phyloP scores from a whole-genome alignment of 495 filamentous ascomycete species.

The Pyrenula massariospora region DNA sequence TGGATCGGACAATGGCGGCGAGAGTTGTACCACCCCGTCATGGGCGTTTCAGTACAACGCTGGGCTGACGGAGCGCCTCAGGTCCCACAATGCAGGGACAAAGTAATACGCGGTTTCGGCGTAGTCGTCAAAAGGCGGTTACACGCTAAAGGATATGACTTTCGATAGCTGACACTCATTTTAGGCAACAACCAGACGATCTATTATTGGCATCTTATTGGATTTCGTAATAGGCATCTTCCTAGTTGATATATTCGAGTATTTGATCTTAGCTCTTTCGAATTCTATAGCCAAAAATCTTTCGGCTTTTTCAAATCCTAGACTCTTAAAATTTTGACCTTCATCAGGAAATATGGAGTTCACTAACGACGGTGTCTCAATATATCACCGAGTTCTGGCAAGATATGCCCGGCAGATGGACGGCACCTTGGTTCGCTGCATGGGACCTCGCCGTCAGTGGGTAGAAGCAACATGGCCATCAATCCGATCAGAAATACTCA shows the following conservation, averaged over 20 bases:
- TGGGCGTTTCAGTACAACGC: not conserved
- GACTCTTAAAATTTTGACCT: not conserved
- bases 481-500: not conserved
- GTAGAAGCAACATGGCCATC: not conserved
- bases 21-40: not conserved
- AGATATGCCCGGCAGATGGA: not conserved
- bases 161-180: not conserved
- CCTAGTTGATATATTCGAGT: not conserved
- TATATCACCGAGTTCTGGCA: constrained; percentile 1
- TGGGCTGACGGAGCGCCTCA: not conserved
- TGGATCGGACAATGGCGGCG: not conserved
- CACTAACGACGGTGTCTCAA: constrained; percentile 1
- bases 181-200: not conserved
- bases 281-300: not conserved
- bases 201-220: not conserved
- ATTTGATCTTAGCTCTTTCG: not conserved
- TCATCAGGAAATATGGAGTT: constrained; percentile 1
- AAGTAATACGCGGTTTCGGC: not conserved
- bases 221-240: not conserved
- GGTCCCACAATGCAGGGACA: not conserved
- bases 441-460: not conserved
- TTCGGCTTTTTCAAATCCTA: not conserved
- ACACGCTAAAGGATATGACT: not conserved
- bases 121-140: not conserved
- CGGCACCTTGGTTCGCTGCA: not conserved